Evolutionary conservation across 768 basidiomycete genomes (phyloP).

Genomic region (Asterophora parasitica): DNA sequence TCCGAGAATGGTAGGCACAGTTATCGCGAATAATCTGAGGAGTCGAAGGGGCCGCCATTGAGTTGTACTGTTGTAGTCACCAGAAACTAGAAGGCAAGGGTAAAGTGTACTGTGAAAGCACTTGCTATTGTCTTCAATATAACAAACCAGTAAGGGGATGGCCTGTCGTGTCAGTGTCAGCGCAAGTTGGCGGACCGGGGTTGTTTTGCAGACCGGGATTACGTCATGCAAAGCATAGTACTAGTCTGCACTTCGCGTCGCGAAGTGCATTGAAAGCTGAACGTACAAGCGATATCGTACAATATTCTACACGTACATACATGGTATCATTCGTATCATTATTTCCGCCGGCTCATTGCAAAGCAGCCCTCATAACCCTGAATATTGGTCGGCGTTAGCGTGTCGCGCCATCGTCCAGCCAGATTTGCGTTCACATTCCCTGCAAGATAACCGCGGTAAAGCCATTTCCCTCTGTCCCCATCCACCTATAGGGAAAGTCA

Average conservation of each 20-base stretch:
- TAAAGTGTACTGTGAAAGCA: too few relatives aligned
- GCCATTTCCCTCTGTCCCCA: conserved; percentile 75
- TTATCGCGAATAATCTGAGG: conserved; percentile 32
- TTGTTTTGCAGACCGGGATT: background rate
- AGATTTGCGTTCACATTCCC: conserved; percentile 65
- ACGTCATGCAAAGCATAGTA: conserved; percentile 1
- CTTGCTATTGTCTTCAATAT: too few relatives aligned
- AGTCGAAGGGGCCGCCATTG: conserved; percentile 18
- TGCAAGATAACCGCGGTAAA: conserved; percentile 81
- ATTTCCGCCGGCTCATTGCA: conserved; percentile 64
- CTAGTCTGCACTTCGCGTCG: too few relatives aligned
- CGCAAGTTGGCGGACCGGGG: too few relatives aligned
- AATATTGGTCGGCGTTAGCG: conserved; percentile 54
- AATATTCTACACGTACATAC: background rate
- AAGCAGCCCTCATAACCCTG: conserved; percentile 87
- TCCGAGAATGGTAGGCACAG: conserved; percentile 37
- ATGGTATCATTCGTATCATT: conserved; percentile 7
- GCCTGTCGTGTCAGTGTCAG: too few relatives aligned
- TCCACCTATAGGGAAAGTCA: conserved; percentile 41
- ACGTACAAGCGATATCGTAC: background rate
- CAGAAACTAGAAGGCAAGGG: too few relatives aligned
- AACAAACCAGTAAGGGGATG: too few relatives aligned
- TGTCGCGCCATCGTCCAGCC: conserved; percentile 86
- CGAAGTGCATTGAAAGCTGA: too few relatives aligned
- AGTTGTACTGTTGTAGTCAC: too few relatives aligned